Conservation (phyloP, 1,139 yeast genomes). For the Pneumocystis canis region DNA sequence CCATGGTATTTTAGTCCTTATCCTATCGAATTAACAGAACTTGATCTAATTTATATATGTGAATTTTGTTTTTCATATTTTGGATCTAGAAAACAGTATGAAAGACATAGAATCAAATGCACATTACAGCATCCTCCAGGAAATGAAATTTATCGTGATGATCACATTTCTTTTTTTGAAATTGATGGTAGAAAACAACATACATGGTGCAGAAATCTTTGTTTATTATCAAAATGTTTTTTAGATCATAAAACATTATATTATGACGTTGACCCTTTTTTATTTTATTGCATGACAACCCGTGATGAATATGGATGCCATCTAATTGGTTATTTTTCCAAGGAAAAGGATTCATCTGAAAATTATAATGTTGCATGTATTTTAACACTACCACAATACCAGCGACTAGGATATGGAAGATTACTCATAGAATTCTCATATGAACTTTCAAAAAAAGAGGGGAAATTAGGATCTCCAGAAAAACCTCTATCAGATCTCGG, state of each 20-base stretch:
- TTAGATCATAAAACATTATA: slow-evolving; percentile 89
- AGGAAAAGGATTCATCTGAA: slow-evolving; percentile 91
- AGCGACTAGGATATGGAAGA: slow-evolving; percentile 86
- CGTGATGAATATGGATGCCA: slow-evolving; percentile 85
- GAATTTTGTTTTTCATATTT: slow-evolving; percentile 82
- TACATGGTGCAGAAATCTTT: slow-evolving; percentile 91
- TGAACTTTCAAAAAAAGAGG: slow-evolving; percentile 72
- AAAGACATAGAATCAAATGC: slow-evolving; percentile 74
- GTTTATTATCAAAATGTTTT: slow-evolving; percentile 73
- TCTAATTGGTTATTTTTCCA: slow-evolving; percentile 87
- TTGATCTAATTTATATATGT: slow-evolving; percentile 75
- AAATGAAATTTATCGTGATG: slow-evolving; percentile 87
- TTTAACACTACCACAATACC: slow-evolving; percentile 87
- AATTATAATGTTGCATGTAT: slow-evolving; percentile 96
- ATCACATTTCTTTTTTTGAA: slow-evolving; percentile 71
- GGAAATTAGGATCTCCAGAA: slow-evolving; percentile 90
- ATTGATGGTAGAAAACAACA: slow-evolving; percentile 92
- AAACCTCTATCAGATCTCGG: slow-evolving; percentile 94
- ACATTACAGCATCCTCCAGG: slow-evolving; percentile 91
- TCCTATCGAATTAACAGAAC: slow-evolving; percentile 86
- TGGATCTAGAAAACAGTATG: slow-evolving; percentile 81
- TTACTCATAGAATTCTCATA: slow-evolving; percentile 84
- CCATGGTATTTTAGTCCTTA: slow-evolving; percentile 99
- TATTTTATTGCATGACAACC: slow-evolving; percentile 87
- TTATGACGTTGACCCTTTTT: slow-evolving; percentile 93